Evolutionary conservation across 2,329 filamentous ascomycete genomes (phyloP).

Genomic region (Cercospora berteroae): DNA sequence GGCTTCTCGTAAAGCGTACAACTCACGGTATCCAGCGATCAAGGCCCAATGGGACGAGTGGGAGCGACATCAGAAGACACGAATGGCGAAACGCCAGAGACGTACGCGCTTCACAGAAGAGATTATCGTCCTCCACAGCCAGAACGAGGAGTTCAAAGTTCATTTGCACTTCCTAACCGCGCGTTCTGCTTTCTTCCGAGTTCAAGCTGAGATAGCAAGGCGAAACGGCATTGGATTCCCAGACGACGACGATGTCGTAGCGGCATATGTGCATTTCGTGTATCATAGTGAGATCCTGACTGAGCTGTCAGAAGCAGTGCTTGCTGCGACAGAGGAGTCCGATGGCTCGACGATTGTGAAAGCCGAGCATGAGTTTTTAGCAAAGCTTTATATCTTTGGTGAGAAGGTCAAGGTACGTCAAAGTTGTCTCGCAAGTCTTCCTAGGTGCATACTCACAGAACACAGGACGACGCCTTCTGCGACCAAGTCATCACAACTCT

Average conservation of each 20-base stretch:
- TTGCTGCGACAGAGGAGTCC: not conserved
- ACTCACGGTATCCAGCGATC: not conserved
- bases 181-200: conserved; percentile 2
- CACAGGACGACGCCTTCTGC: conserved; percentile 9
- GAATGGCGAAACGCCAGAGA: not conserved
- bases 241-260: conserved; percentile 11
- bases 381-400: conserved; percentile 8
- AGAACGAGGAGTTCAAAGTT: conserved; percentile 9
- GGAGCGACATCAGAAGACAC: conserved; percentile 5
- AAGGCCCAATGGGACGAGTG: conserved; percentile 12
- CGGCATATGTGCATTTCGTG: conserved; percentile 9
- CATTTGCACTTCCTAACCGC: not conserved
- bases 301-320: conserved; percentile 7
- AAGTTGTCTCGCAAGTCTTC: not conserved
- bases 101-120: conserved; percentile 2
- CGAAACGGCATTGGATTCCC: not conserved
- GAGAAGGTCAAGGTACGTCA: not conserved
- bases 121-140: not conserved
- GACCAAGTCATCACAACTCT: conserved; percentile 6
- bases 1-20: not conserved
- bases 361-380: conserved; percentile 1
- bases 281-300: conserved; percentile 1
- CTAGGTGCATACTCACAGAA: not conserved
- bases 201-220: not conserved
- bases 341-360: not conserved